phyloP scores from a whole-genome alignment of 2,329 filamentous ascomycete genomes.

The Leptographium procerum region DNA sequence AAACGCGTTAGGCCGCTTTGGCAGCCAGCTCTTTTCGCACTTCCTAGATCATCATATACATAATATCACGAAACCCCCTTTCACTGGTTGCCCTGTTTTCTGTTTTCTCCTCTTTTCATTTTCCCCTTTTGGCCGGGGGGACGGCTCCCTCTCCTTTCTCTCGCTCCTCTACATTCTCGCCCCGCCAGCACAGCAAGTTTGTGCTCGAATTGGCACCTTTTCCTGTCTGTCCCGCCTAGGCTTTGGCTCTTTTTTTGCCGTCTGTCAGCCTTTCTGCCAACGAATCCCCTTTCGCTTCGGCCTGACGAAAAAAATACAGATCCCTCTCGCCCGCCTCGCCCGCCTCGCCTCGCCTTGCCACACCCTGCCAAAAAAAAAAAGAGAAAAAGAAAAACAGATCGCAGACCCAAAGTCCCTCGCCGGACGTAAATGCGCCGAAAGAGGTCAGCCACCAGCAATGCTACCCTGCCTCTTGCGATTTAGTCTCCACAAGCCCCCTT shows the following conservation, averaged over 20 bases:
- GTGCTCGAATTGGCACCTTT: too few relatives aligned
- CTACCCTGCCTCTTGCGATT: neutral
- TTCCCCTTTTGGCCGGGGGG: neutral
- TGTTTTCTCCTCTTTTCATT: neutral
- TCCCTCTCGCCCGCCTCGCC: too few relatives aligned
- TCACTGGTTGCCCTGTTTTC: neutral
- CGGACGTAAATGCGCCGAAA: conserved; percentile 8
- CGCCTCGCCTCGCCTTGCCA: neutral
- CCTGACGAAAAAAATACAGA: too few relatives aligned
- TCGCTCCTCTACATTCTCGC: too few relatives aligned
- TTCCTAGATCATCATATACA: too few relatives aligned
- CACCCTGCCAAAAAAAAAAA: too few relatives aligned
- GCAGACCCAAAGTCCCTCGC: too few relatives aligned
- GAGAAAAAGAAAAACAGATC: too few relatives aligned
- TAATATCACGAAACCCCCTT: neutral
- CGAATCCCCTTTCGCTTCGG: too few relatives aligned
- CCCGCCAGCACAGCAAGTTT: neutral
- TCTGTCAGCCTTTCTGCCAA: neutral
- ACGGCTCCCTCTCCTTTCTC: neutral
- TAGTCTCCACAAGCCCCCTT: neutral
- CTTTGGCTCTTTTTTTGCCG: neutral
- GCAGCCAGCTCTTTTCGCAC: neutral
- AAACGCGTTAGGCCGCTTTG: neutral
- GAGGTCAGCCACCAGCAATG: neutral
- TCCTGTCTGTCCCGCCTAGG: too few relatives aligned